Base-by-base conservation (phyloP, 352 stramenopile species). In the Phytophthora podocarpi region DNA sequence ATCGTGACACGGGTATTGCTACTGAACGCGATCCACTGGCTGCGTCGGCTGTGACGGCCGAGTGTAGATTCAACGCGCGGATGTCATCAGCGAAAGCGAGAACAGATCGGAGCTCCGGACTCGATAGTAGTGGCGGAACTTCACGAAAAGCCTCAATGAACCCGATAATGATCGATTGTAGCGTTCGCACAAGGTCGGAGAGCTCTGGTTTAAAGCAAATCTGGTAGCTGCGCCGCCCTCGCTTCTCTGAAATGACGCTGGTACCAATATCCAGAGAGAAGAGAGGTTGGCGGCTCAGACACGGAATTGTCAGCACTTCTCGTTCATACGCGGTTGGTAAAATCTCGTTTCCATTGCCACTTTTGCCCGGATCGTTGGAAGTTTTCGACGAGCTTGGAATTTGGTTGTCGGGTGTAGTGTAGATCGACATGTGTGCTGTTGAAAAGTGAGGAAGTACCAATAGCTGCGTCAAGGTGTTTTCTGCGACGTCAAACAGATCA, bases 1-100 rank as follows among this genome's bases (percentile, higher is more conserved):
- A n/a, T n/a, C n/a, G n/a, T n/a, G n/a, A n/a, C n/a, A n/a, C n/a
- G n/a, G n/a, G n/a, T n/a, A n/a, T n/a, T n/a, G n/a, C n/a, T n/a
- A n/a, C n/a, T n/a, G n/a, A n/a, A n/a, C n/a, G n/a, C n/a, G n/a
- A n/a, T n/a, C n/a, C n/a, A n/a, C n/a, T 34, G 13, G 4, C 30
- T 39, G 28, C 21, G 26, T 34, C 20, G 15, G 28, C 1, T 26
- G 6, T 21, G 18, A 67, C 49, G 12, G 28, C 26, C 2, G 56
- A 37, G 40, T 58, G 37, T 15, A 74, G 18, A 11, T 61, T 62
- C 7, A 74, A 58, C 5, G 78, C 69, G 27, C 68, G 72, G n/a
- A 83, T 78, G 26, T 89, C 64, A 13, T 77, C 53, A 0, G 74
- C 67, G 59, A 90, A 90, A 4, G 64, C 63, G 20, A 90, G 48